Conservation (phyloP, 2,329 filamentous ascomycete species). For the Blastomyces emzantsi region DNA sequence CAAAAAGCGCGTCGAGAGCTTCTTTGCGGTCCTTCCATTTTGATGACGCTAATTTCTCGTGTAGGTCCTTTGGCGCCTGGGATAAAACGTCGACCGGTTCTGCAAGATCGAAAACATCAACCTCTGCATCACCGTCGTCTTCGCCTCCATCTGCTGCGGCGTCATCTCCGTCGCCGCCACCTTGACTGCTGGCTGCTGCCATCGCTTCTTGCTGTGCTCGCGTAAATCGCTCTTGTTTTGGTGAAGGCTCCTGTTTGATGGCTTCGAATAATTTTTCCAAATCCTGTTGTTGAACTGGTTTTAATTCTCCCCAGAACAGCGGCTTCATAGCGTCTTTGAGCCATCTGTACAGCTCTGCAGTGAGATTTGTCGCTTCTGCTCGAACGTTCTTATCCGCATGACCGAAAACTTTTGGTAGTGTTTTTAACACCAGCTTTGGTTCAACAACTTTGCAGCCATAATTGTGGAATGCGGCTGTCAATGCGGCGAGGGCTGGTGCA, state of each 20-base stretch:
- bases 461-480: slow-evolving; percentile 81
- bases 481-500: slow-evolving; percentile 61
- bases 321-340: slow-evolving; percentile 96
- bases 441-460: slow-evolving; percentile 93
- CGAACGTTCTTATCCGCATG: slow-evolving; percentile 98
- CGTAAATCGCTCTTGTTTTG: slow-evolving; percentile 84
- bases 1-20: slow-evolving; percentile 71
- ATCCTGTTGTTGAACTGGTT: slow-evolving; percentile 90
- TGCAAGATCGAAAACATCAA: slow-evolving; percentile 72
- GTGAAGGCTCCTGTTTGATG: slow-evolving; percentile 73
- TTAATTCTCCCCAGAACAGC: slow-evolving; percentile 92
- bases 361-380: slow-evolving; percentile 81
- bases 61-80: slow-evolving; percentile 72
- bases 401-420: slow-evolving; percentile 80
- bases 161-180: slow-evolving; percentile 45
- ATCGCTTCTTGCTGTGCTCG: slow-evolving; percentile 80
- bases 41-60: slow-evolving; percentile 73
- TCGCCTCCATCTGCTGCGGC: slow-evolving; percentile 53
- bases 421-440: slow-evolving; percentile 82
- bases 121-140: slow-evolving; percentile 56
- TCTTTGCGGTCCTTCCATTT: slow-evolving; percentile 99
- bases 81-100: slow-evolving; percentile 80
- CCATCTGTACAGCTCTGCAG: slow-evolving; percentile 95
- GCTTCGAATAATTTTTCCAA: slow-evolving; percentile 91
- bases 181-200: slow-evolving; percentile 56